Base-by-base conservation (phyloP, 2,329 filamentous ascomycete genomes). In the Alternaria tenuissima region DNA sequence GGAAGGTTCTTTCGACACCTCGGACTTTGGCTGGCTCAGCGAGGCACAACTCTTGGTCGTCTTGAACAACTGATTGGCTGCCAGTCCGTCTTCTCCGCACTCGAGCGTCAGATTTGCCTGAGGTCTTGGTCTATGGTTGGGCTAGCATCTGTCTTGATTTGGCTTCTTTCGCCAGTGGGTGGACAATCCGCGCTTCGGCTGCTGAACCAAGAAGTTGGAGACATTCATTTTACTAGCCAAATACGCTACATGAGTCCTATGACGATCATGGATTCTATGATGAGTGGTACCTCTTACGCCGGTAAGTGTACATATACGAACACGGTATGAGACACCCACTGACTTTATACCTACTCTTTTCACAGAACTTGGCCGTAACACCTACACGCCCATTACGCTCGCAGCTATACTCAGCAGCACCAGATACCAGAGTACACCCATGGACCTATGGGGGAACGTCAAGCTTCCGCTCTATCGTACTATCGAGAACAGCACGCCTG, bases 131-230 rank as follows among this genome's bases (percentile, higher is more conserved):
- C 67, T 12, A 24, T 69, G 8, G 44, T 75, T n/a, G 72, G 73
- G 4, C 26, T 74, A 3, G 54, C 66, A 8, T 60, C 72, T 5
- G 64, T 68, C 34, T 39, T 74, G 3, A 28, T 74, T 2, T 75
- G 72, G 73, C 58, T 73, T 2, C 61, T 75, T 7, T 75, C 73
- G 6, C 72, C 73, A 1, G 60, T 76, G 12, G 72, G 73, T 12
- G 73, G 72, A 11, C 73, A 75, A 46, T 70, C 72, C 16, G 70
- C 72, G 2, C 64, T 76, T n/a, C 67, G 73, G 14, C 52, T 75
- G 5, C 46, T 74, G 4, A 46, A 58, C 14, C 61, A 64, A 38
- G 66, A 74, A 39, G 46, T 28, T 5, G 46, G 57, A 9, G 49
- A 61, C n/a, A 43, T 67, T 7, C 38, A 57, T 9, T 61, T 61